Conservation (phyloP, 164 flowering plant genomes). For the Euptelea pleiosperma region DNA sequence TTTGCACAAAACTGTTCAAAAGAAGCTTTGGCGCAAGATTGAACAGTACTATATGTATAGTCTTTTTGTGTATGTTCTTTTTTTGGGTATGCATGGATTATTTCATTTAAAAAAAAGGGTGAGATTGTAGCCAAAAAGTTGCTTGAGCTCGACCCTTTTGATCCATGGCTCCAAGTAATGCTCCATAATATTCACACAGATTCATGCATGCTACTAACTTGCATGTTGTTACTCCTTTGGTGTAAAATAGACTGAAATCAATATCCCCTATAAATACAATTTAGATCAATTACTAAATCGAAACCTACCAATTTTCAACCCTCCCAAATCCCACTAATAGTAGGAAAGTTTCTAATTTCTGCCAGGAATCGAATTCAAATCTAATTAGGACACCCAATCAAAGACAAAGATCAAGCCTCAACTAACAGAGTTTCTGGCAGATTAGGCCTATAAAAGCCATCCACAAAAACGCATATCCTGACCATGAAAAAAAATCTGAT, state of each 20-base stretch:
- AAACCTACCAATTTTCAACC: no score
- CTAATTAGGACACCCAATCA: neutral
- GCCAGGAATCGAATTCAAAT: neutral
- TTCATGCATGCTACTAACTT: constrained; percentile 11
- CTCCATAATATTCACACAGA: constrained; percentile 31
- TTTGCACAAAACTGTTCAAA: constrained; percentile 11
- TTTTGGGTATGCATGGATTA: no score
- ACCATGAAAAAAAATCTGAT: no score
- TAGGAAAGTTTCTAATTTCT: neutral
- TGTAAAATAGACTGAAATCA: neutral
- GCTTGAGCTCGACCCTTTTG: constrained; percentile 29
- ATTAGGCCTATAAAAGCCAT: no score
- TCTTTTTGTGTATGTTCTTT: no score
- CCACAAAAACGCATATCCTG: no score
- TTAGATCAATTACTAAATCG: neutral
- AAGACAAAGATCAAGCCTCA: neutral
- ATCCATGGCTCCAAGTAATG: constrained; percentile 28
- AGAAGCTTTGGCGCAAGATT: constrained; percentile 24
- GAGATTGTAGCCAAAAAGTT: constrained; percentile 25
- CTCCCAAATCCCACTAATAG: neutral
- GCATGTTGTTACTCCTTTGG: no score
- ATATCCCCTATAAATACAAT: neutral
- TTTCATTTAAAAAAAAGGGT: no score
- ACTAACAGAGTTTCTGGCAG: no score
- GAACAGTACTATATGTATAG: constrained; percentile 35